These are phyloP conservation scores for Tuctoria greenei DNA, from an alignment of 176 grass and related monocot species.

Conservation along the genomic window DNA sequence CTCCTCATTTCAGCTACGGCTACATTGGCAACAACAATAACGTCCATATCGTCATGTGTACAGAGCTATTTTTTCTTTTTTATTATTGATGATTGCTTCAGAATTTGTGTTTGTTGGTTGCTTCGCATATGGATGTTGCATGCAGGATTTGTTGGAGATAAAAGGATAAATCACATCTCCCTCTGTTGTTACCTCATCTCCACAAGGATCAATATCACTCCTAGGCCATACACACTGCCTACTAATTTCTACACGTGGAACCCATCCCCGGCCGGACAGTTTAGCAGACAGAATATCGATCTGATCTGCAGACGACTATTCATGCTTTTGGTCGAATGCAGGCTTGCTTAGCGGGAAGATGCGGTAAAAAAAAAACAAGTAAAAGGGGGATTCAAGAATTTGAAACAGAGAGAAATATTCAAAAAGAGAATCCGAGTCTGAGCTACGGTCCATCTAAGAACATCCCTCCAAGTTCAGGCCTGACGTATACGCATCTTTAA, in stretches of 20 bases:
- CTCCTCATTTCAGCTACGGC: not conserved
- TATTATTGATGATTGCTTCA: no score
- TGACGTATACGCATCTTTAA: not conserved
- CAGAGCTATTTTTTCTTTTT: not conserved
- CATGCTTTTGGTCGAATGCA: not conserved
- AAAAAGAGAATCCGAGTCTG: conserved; percentile 25
- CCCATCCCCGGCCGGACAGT: not conserved
- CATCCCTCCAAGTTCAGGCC: not conserved
- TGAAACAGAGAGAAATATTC: not conserved
- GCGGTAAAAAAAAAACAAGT: not conserved
- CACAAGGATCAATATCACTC: not conserved
- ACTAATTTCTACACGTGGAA: not conserved
- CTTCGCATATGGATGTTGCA: no score
- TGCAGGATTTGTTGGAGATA: no score
- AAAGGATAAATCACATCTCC: no score
- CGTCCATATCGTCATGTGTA: not conserved
- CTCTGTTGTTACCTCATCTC: not conserved
- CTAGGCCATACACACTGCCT: not conserved
- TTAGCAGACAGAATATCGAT: not conserved
- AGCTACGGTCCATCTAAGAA: not conserved
- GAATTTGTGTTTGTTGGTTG: no score
- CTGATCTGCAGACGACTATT: not conserved
- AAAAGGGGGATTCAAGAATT: not conserved
- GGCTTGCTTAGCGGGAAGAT: not conserved
- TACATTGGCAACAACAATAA: not conserved